Conservation (phyloP, 495 filamentous ascomycete species). For the Astrothelium macrocarpum region DNA sequence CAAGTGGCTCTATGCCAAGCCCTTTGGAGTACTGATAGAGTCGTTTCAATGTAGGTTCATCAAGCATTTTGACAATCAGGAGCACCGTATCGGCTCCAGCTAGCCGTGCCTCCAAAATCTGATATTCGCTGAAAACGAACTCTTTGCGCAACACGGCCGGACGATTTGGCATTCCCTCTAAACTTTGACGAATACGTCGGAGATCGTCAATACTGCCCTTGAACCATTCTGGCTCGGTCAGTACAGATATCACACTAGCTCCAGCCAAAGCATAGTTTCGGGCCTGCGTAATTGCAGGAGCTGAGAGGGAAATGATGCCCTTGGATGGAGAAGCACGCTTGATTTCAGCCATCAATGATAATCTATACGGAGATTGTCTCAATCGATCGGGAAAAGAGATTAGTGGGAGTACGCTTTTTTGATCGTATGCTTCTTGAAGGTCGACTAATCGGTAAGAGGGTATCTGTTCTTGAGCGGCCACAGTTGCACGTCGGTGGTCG, state of each 20-base stretch:
- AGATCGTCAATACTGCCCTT: conserved; percentile 95
- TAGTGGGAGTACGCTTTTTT: conserved; percentile 77
- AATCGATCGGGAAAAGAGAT: conserved; percentile 73
- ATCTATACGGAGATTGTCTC: conserved; percentile 64
- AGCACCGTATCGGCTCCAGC: conserved; percentile 93
- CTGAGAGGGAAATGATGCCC: conserved; percentile 77
- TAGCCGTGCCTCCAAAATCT: conserved; percentile 89
- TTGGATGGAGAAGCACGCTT: conserved; percentile 96
- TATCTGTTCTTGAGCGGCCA: conserved; percentile 74
- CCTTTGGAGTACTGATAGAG: conserved; percentile 82
- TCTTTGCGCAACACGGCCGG: conserved; percentile 91
- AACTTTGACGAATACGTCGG: conserved; percentile 72
- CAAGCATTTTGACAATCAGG: conserved; percentile 97
- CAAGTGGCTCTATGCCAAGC: conserved; percentile 94
- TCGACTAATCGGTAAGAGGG: conserved; percentile 76
- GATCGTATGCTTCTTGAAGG: conserved; percentile 75
- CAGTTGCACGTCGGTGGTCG: conserved; percentile 63
- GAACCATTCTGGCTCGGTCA: conserved; percentile 98
- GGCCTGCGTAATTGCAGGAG: conserved; percentile 83
- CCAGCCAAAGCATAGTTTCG: conserved; percentile 86
- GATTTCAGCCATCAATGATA: conserved; percentile 92
- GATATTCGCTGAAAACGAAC: conserved; percentile 96
- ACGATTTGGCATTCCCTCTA: conserved; percentile 82
- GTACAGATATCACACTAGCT: conserved; percentile 90
- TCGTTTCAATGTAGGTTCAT: conserved; percentile 57